Base-by-base conservation (phyloP, 495 filamentous ascomycete genomes). In the Pseudevernia furfuracea region DNA sequence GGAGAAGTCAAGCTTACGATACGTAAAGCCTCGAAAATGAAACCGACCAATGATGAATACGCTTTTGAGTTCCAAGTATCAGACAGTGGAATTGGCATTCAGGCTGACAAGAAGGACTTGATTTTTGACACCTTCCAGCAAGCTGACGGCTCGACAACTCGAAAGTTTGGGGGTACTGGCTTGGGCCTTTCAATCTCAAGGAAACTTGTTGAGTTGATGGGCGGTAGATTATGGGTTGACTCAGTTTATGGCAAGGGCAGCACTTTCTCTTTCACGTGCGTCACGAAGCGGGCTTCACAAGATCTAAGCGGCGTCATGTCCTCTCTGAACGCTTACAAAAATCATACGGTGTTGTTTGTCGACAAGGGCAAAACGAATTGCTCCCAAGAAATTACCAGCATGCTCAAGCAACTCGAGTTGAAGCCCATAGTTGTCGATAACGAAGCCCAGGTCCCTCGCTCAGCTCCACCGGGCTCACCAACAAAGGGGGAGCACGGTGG, bases 71-170 rank as follows among this genome's bases (percentile, higher is more conserved):
- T 99, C 76, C 89, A 92, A 23, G 94, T 99, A 44, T 89, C 91
- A 4, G 94, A 99, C 72, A 99, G 95, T 32, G 94, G 94, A 60
- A 99, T 99, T 71, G 94, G 94, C 69, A 97, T 99, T 66, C 90
- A 93, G 72, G 82, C 87, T 58, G 94, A 97, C 72, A 99, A 99
- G 78, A 84, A 97, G 34, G 92, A 97, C 73, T 77, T 97, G 64
- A 99, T 99, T 74, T 99, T 99, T 73, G 94, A 97, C 75, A 99
- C 94, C 19, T 99, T 99, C 86, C 95, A 96, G 71, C 94, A 99
- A 78, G 94, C 94, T 14, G 94, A 99, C 77, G 94, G 94, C 39
- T 97, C 93, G 12, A 99, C 95, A 70, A 99, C 94, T 14, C 83
- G 94, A 44, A 91, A 95, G 69, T 99, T 99, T 72, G 94, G 94